Percentiles rank a stretch among this genome's conserved stretches.
These are phyloP conservation scores for Yamadazyma mexicana DNA, from an alignment of 1,139 yeast genomes.

Conservation along the genomic window DNA sequence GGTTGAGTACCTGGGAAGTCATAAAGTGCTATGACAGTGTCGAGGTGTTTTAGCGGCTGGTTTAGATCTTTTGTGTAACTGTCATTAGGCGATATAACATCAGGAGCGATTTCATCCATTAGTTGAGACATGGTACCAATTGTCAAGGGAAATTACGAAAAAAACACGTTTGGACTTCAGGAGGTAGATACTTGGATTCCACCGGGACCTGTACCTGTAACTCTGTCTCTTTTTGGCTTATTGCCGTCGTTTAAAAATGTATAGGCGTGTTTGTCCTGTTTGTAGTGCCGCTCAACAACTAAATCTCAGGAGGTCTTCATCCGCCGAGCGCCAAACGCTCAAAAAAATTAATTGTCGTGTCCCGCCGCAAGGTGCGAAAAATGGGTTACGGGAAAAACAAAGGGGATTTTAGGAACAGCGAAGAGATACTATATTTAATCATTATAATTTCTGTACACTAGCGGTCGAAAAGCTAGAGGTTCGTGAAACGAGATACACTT, in stretches of 20 bases:
- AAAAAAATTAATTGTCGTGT: background rate
- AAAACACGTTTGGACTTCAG: too few relatives aligned
- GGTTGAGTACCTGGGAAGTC: slow-evolving; percentile 51
- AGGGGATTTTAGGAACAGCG: background rate
- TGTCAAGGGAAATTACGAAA: background rate
- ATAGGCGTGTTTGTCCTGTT: too few relatives aligned
- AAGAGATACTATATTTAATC: background rate
- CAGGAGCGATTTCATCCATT: slow-evolving; percentile 43
- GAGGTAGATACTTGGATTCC: too few relatives aligned
- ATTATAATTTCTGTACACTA: background rate
- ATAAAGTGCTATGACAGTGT: slow-evolving; percentile 53
- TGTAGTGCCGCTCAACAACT: too few relatives aligned
- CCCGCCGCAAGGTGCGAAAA: background rate
- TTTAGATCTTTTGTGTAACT: slow-evolving; percentile 15
- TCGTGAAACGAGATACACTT: too few relatives aligned
- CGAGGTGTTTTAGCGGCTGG: slow-evolving; percentile 39
- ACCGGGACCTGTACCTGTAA: too few relatives aligned
- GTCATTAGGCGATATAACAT: slow-evolving; percentile 34
- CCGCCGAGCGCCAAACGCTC: background rate
- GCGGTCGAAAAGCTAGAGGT: background rate
- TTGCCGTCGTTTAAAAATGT: too few relatives aligned
- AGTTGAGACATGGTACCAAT: slow-evolving; percentile 3
- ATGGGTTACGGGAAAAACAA: background rate
- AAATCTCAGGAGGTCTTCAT: too few relatives aligned
- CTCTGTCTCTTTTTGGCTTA: too few relatives aligned